Conservation (phyloP, 2,329 filamentous ascomycete genomes). For the Nothopassalora personata region DNA sequence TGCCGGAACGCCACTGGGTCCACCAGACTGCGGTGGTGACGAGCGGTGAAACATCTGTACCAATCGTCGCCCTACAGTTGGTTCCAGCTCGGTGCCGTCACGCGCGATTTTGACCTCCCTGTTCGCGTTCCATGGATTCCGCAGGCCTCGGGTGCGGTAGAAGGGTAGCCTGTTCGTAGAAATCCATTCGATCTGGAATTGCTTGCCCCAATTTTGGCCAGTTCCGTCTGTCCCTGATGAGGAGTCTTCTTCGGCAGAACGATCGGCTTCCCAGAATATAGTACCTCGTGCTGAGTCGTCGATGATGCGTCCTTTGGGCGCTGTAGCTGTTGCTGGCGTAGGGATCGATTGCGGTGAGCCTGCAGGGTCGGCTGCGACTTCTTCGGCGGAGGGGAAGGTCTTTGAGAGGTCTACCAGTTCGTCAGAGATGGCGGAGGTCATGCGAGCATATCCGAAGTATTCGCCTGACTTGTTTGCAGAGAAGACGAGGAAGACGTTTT, state of each 20-base stretch:
- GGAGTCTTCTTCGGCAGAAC: conserved; percentile 48
- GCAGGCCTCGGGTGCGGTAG: conserved; percentile 76
- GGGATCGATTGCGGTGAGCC: conserved; percentile 74
- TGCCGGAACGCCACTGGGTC: not conserved
- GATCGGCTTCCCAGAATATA: conserved; percentile 89
- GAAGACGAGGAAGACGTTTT: conserved; percentile 87
- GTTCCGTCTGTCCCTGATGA: conserved; percentile 36
- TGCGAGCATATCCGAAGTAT: conserved; percentile 91
- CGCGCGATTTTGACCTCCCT: conserved; percentile 92
- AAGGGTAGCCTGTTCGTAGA: conserved; percentile 81
- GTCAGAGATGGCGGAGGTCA: conserved; percentile 77
- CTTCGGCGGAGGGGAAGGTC: conserved; percentile 6
- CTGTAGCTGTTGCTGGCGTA: conserved; percentile 70
- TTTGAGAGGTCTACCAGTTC: conserved; percentile 42
- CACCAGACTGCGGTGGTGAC: conserved; percentile 11
- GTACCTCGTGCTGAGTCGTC: conserved; percentile 91
- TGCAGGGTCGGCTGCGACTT: conserved; percentile 25
- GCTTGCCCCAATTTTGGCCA: conserved; percentile 74
- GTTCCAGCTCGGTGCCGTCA: conserved; percentile 89
- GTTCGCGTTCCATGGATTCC: conserved; percentile 94
- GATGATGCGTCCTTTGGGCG: conserved; percentile 79
- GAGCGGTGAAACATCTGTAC: conserved; percentile 62
- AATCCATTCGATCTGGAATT: conserved; percentile 86
- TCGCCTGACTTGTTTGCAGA: conserved; percentile 97
- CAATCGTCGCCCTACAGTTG: conserved; percentile 68